Evolutionary conservation across 1,284 basidiomycete genomes (phyloP).

Genomic region (Blastosporella zonata): DNA sequence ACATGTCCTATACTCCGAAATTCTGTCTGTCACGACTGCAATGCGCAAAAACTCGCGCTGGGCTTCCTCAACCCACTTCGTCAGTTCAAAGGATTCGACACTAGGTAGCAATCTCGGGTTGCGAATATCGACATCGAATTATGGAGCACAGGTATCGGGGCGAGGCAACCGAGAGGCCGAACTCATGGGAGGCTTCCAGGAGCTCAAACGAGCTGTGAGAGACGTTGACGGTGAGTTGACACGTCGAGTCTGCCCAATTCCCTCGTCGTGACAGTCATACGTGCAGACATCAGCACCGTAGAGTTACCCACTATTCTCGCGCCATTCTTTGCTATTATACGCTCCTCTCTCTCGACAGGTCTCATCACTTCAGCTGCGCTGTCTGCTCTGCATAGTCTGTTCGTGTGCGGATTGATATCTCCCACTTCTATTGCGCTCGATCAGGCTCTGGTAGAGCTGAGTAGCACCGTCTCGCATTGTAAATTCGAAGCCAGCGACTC

Average conservation of each 20-base stretch:
- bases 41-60: constrained; percentile 97
- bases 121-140: constrained; percentile 50
- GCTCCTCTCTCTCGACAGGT: constrained; percentile 90
- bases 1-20: constrained; percentile 85
- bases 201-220: constrained; percentile 75
- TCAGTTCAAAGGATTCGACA: constrained; percentile 58
- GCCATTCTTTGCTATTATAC: constrained; percentile 92
- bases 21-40: constrained; percentile 88
- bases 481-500: constrained; percentile 98
- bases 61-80: constrained; percentile 68
- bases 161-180: constrained; percentile 65
- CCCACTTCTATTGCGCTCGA: constrained; percentile 51
- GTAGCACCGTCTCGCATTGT: constrained; percentile 90
- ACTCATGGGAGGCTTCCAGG: constrained; percentile 88
- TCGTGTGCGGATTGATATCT: constrained; percentile 73
- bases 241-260: constrained; percentile 2
- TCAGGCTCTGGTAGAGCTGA: constrained; percentile 78
- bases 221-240: constrained; percentile 65
- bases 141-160: constrained; percentile 36
- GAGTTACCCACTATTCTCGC: constrained; percentile 65
- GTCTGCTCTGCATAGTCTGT: constrained; percentile 84
- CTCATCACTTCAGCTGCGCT: constrained; percentile 91
- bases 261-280: constrained; percentile 16
- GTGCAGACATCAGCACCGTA: constrained; percentile 55
- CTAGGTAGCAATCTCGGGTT: constrained; percentile 74